A percentile compares a stretch with the other conserved stretches of the same genome.
phyloP scores from a whole-genome alignment of 495 filamentous ascomycete species.

The Staphylotrichum tortipilum region DNA sequence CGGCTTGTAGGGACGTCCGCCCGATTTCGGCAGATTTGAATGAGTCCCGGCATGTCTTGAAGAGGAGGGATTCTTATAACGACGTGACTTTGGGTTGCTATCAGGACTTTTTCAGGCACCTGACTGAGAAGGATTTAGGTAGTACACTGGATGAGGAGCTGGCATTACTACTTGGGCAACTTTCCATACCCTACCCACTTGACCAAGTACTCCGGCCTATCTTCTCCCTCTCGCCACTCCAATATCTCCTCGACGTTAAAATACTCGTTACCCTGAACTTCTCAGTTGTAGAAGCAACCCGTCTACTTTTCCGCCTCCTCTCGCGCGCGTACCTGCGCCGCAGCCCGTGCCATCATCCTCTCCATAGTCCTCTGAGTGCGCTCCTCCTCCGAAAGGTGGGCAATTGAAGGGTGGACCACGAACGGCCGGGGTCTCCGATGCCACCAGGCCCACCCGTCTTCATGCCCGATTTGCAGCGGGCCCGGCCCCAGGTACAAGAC shows the following conservation, averaged over 20 bases:
- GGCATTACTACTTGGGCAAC: too few relatives aligned
- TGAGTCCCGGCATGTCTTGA: too few relatives aligned
- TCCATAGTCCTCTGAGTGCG: neutral
- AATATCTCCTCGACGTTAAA: neutral
- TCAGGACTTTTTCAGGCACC: too few relatives aligned
- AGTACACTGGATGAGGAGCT: too few relatives aligned
- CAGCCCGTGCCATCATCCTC: neutral
- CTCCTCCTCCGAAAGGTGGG: neutral
- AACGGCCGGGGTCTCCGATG: neutral
- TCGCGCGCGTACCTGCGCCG: neutral
- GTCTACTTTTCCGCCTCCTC: neutral
- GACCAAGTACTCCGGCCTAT: neutral
- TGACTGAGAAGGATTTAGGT: too few relatives aligned
- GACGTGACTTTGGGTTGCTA: too few relatives aligned
- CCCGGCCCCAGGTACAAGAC: neutral
- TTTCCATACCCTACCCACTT: too few relatives aligned
- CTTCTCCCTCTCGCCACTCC: neutral
- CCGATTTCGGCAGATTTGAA: too few relatives aligned
- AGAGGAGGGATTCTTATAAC: too few relatives aligned
- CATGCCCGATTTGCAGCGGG: neutral
- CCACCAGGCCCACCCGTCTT: neutral
- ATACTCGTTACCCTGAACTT: too few relatives aligned
- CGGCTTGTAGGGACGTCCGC: too few relatives aligned
- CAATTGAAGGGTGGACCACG: neutral
- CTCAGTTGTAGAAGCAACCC: too few relatives aligned